Conservation (phyloP, 805 yeast genomes). For the Ogataea methylovora region DNA sequence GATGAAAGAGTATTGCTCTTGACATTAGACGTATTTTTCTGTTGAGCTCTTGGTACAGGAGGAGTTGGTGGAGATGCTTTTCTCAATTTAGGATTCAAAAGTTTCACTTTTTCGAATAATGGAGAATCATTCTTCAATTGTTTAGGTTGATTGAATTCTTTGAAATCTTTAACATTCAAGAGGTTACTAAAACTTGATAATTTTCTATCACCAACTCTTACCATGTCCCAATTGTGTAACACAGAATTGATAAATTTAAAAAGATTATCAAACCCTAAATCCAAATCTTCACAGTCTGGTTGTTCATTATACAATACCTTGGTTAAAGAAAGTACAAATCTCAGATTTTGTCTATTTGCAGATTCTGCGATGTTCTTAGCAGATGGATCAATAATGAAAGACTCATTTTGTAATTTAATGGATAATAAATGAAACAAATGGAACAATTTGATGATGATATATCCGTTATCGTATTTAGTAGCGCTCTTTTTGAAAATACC, state of each 20-base stretch:
- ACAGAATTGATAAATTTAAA: conserved; percentile 21
- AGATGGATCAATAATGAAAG: conserved; percentile 14
- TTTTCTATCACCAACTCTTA: conserved; percentile 8
- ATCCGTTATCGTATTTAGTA: conserved; percentile 22
- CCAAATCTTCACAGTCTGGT: conserved; percentile 7
- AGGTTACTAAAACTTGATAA: conserved; percentile 17
- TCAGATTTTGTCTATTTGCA: conserved; percentile 20
- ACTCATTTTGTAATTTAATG: conserved; percentile 19
- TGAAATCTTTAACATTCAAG: conserved; percentile 18
- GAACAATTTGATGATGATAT: conserved; percentile 33
- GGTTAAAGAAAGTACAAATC: conserved; percentile 24
- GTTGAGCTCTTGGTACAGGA: conserved; percentile 12
- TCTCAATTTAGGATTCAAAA: conserved; percentile 6
- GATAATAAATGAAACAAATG: conserved; percentile 27
- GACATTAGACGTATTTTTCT: background rate
- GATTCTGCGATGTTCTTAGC: conserved; percentile 13
- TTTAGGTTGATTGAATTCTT: conserved; percentile 6
- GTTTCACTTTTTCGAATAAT: conserved; percentile 2
- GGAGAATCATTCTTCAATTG: conserved; percentile 3
- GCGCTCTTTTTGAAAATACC: background rate
- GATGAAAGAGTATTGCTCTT: background rate
- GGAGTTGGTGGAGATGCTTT: conserved; percentile 16
- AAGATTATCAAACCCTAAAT: conserved; percentile 21
- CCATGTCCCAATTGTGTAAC: conserved; percentile 13
- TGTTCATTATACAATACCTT: conserved; percentile 22